Percentiles rank a stretch among this genome's conserved stretches.
These are phyloP conservation scores for Phytophthora ramorum DNA, from an alignment of 352 stramenopile species.

Conservation along the genomic window DNA sequence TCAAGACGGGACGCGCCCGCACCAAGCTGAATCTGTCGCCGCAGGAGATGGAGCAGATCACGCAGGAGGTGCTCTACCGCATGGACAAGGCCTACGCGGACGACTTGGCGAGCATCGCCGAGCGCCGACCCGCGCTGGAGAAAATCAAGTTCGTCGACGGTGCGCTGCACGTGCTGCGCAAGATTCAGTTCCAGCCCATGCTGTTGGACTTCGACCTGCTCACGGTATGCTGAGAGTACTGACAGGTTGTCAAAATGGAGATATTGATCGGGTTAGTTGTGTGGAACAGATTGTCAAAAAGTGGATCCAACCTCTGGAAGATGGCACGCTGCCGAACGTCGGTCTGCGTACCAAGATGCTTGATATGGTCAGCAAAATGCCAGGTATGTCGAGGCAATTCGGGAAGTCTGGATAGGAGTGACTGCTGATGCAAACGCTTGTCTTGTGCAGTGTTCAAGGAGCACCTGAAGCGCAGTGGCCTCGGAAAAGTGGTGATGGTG, in stretches of 20 bases:
- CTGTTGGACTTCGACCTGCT: slow-evolving; percentile 88
- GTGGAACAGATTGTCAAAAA: slow-evolving; percentile 84
- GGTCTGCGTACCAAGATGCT: slow-evolving; percentile 90
- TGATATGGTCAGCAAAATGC: slow-evolving; percentile 79
- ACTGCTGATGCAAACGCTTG: neutral
- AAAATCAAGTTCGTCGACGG: slow-evolving; percentile 88
- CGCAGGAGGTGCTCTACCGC: slow-evolving; percentile 88
- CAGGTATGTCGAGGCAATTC: slow-evolving; percentile 43
- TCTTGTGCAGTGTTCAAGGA: slow-evolving; percentile 86
- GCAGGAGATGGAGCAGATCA: slow-evolving; percentile 89
- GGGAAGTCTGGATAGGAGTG: neutral
- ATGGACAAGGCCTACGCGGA: slow-evolving; percentile 90
- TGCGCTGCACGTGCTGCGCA: slow-evolving; percentile 75
- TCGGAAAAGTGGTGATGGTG: slow-evolving; percentile 89
- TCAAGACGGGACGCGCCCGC: slow-evolving; percentile 80
- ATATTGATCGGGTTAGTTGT: slow-evolving; percentile 3
- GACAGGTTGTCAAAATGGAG: neutral
- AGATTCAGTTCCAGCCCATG: slow-evolving; percentile 89
- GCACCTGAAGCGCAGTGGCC: slow-evolving; percentile 89
- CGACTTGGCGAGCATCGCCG: slow-evolving; percentile 69
- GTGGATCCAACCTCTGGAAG: slow-evolving; percentile 88
- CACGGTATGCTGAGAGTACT: slow-evolving; percentile 45
- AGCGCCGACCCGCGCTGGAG: slow-evolving; percentile 72
- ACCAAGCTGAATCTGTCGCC: slow-evolving; percentile 82
- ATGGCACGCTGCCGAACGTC: slow-evolving; percentile 81